phyloP scores from a whole-genome alignment of 257 asterid genomes.

The Forsythia viridissima region DNA sequence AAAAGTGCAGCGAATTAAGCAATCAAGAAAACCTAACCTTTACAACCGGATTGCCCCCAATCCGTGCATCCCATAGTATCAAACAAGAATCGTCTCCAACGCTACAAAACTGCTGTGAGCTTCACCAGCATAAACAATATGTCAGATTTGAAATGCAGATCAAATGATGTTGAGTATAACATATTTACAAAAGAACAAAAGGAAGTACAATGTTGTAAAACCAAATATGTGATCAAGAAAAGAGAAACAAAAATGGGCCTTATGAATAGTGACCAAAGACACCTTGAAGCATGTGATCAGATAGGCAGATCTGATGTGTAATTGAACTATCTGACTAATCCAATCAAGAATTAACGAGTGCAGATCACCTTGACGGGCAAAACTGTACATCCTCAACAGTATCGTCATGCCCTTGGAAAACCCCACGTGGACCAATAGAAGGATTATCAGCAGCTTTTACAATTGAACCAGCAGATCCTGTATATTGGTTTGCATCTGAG shows the following conservation, averaged over 20 bases:
- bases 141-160: constrained; percentile 26
- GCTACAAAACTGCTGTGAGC: constrained; percentile 95
- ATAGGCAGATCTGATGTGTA: neutral
- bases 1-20: neutral
- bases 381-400: too few species aligned
- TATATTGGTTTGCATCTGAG: constrained; percentile 52
- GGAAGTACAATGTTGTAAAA: neutral
- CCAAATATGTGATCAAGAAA: neutral
- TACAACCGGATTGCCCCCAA: constrained; percentile 62
- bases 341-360: constrained; percentile 7
- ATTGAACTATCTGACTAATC: neutral
- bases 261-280: constrained; percentile 3
- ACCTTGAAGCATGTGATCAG: neutral
- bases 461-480: constrained; percentile 61
- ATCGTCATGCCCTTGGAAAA: constrained; percentile 53
- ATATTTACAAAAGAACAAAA: neutral
- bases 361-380: neutral
- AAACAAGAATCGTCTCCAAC: constrained; percentile 98
- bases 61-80: constrained; percentile 94
- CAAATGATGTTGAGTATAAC: constrained; percentile 5
- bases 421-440: constrained; percentile 88
- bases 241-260: neutral
- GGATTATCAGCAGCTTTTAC: constrained; percentile 73
- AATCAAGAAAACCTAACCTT: constrained; percentile 58
- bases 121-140: constrained; percentile 35